These are phyloP conservation scores for Luzula sylvatica DNA, from an alignment of 176 grass and related monocot species.

Conservation along the genomic window DNA sequence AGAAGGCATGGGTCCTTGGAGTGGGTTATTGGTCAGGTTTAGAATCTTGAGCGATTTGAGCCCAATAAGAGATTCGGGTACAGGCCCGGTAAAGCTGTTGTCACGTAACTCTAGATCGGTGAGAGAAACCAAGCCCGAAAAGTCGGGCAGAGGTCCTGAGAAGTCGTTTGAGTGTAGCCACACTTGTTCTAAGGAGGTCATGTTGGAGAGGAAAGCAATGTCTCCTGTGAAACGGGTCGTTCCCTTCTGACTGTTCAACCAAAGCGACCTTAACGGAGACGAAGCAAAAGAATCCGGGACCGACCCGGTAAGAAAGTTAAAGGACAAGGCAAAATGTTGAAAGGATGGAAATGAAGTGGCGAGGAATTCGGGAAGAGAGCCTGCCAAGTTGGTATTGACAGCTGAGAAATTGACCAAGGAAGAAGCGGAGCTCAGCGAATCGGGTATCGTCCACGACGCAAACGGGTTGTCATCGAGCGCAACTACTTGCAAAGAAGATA, in stretches of 20 bases:
- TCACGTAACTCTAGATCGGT: constrained; percentile 15
- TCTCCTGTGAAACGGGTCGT: not conserved
- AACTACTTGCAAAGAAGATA: constrained; percentile 14
- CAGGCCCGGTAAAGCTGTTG: constrained; percentile 30
- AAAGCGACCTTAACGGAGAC: constrained; percentile 23
- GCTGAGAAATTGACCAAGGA: constrained; percentile 25
- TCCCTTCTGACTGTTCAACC: constrained; percentile 35
- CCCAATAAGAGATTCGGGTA: constrained; percentile 21
- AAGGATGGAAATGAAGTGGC: constrained; percentile 2
- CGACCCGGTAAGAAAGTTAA: not conserved
- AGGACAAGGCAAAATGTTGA: constrained; percentile 20
- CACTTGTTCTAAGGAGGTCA: constrained; percentile 2
- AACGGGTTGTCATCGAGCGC: constrained; percentile 31
- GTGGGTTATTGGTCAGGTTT: constrained; percentile 21
- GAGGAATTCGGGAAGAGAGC: constrained; percentile 22
- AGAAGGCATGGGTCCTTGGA: constrained; percentile 24
- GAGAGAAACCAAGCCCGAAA: constrained; percentile 17
- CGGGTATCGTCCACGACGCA: constrained; percentile 4
- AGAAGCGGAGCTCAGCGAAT: not conserved
- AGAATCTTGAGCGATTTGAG: constrained; percentile 15
- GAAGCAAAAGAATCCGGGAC: constrained; percentile 3
- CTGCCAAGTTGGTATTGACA: constrained; percentile 15
- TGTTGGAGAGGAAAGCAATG: constrained; percentile 23
- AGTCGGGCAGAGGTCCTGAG: constrained; percentile 20
- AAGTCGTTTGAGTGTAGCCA: constrained; percentile 28